phyloP scores from a whole-genome alignment of 768 basidiomycete species.

The Phaeotremella skinneri region DNA sequence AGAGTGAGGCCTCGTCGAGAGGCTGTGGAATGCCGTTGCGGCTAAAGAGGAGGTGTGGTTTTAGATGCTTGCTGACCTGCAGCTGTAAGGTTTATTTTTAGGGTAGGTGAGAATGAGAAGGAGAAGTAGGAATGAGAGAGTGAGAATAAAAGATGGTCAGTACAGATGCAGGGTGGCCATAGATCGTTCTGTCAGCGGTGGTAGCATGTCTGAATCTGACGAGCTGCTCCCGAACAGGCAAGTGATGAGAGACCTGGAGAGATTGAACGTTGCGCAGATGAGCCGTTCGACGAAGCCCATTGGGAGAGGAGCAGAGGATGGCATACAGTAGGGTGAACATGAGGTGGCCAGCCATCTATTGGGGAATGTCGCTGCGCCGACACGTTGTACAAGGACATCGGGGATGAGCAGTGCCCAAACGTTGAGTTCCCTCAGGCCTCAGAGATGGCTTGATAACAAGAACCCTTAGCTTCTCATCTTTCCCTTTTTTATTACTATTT shows the following conservation, averaged over 20 bases:
- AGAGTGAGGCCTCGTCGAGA: slow-evolving; percentile 35
- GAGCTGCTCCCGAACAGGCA: too few species aligned
- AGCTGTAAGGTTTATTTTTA: slow-evolving; percentile 17
- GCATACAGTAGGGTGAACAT: neutral
- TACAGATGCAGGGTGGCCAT: too few species aligned
- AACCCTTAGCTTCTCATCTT: too few species aligned
- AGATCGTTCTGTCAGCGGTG: too few species aligned
- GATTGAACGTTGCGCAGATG: too few species aligned
- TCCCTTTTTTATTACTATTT: too few species aligned
- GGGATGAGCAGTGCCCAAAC: neutral
- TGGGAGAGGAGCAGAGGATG: neutral
- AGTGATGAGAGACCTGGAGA: too few species aligned
- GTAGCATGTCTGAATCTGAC: too few species aligned
- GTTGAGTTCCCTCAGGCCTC: too few species aligned
- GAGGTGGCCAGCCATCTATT: neutral
- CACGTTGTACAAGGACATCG: neutral
- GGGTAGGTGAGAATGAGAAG: neutral
- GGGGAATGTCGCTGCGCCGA: neutral
- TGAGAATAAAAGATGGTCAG: neutral
- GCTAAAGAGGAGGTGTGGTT: neutral
- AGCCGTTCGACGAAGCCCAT: neutral
- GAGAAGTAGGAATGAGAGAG: too few species aligned
- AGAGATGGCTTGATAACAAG: too few species aligned
- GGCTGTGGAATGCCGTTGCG: slow-evolving; percentile 8
- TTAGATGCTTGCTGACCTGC: slow-evolving; percentile 28